Evolutionary conservation across 352 stramenopile species (phyloP).

Genomic region (Pythium dissotocum): DNA sequence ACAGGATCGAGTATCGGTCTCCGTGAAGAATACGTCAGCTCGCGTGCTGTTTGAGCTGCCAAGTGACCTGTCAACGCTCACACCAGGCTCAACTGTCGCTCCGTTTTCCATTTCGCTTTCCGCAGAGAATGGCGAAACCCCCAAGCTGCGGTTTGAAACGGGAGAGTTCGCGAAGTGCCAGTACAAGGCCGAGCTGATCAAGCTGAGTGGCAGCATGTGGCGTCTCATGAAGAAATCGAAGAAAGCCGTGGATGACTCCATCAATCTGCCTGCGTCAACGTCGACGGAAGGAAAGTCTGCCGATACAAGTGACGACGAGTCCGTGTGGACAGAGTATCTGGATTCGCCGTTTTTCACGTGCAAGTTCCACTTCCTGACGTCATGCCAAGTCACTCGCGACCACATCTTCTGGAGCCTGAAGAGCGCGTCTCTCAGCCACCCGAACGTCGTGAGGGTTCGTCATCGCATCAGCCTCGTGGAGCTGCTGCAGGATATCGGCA

Average conservation of each 20-base stretch:
- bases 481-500: slow-evolving; percentile 64
- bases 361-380: slow-evolving; percentile 73
- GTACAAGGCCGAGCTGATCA: slow-evolving; percentile 59
- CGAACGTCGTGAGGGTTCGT: slow-evolving; percentile 60
- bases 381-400: slow-evolving; percentile 69
- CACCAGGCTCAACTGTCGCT: slow-evolving; percentile 41
- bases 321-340: slow-evolving; percentile 66
- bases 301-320: slow-evolving; percentile 4
- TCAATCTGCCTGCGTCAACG: background rate
- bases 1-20: slow-evolving; percentile 52
- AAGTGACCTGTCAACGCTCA: slow-evolving; percentile 36
- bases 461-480: slow-evolving; percentile 61
- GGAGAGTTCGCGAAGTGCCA: slow-evolving; percentile 71
- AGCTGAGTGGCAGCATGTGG: slow-evolving; percentile 49
- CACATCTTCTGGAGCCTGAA: slow-evolving; percentile 75
- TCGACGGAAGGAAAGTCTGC: background rate
- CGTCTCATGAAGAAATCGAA: slow-evolving; percentile 44
- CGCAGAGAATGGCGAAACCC: slow-evolving; percentile 43
- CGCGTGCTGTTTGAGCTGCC: slow-evolving; percentile 71
- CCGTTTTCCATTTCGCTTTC: slow-evolving; percentile 56
- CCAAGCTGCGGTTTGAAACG: slow-evolving; percentile 55
- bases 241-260: slow-evolving; percentile 24
- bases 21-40: slow-evolving; percentile 60
- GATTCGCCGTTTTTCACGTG: slow-evolving; percentile 66
- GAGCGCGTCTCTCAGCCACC: slow-evolving; percentile 60